Evolutionary conservation across 176 grass and related monocot species (phyloP), one percentile per base, ranked within the genome.

Genomic region (Thinopyrum elongatum): DNA sequence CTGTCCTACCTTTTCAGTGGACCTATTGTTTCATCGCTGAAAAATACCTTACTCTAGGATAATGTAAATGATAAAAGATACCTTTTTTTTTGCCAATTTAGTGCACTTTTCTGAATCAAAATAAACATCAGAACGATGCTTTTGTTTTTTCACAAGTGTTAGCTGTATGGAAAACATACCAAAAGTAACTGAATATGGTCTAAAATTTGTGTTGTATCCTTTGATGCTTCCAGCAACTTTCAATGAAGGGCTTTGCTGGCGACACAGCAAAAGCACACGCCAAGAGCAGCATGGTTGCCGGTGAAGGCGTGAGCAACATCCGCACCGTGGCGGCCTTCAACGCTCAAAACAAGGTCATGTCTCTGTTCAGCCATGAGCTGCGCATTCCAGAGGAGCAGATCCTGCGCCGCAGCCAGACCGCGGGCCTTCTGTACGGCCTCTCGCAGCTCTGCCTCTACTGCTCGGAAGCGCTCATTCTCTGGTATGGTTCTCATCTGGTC

Each of bases 261-360:
- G 94, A 99, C 85, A 94, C 94, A 0, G 94, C 94, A 1, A 99
- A 96, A 53, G 97, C 97, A 6, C 94, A 99, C 71, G 97, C 97
- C 51, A 96, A 97, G 90, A 94, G 92, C 58, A 99, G 94, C 88
- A 96, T 96, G 94, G 90, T 99, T 49, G 97, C 97, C 0, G 94
- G 94, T 19, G 97, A 99, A 80, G 94, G 94, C 6, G 94, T 99
- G 75, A 93, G 94, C 88, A 99, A 99, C 83, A 99, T 99, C 70
- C 90, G 94, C 63, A 99, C 97, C 0, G 94, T 99, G 29, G 97
- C 97, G 2, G 97, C 97, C 3, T 99, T 99, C 90, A 96, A 96
- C 22, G 97, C 97, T 8, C 88, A 99, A 31, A 93, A 84, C 79
- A 96, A 94, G 82, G 83, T 99, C 47, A 53, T 96, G 49, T 90